Conservation (phyloP, 2,329 filamentous ascomycete species). For the Cadophora malorum region DNA sequence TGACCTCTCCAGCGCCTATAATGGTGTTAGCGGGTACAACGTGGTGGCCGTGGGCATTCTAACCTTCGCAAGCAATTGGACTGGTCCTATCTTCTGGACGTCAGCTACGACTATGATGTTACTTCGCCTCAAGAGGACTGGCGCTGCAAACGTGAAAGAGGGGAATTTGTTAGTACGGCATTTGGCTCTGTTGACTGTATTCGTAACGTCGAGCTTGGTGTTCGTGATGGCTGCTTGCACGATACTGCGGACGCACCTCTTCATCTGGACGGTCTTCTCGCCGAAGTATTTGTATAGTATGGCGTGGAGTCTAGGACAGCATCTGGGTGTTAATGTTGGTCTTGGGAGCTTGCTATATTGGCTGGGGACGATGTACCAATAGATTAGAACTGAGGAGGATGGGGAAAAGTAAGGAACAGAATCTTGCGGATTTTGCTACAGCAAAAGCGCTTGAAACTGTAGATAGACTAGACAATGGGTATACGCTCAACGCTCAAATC, state of each 20-base stretch:
- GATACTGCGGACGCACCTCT: constrained; percentile 82
- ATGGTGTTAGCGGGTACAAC: constrained; percentile 84
- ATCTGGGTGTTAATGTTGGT: constrained; percentile 74
- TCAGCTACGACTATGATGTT: constrained; percentile 68
- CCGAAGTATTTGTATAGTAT: constrained; percentile 94
- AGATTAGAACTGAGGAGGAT: constrained; percentile 3
- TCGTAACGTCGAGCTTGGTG: constrained; percentile 67
- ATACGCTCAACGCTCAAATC: constrained; percentile 50
- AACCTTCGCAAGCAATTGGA: constrained; percentile 91
- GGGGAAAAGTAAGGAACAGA: not conserved
- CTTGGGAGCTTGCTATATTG: constrained; percentile 65
- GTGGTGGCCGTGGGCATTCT: constrained; percentile 80
- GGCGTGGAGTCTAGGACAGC: constrained; percentile 85
- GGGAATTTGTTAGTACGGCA: constrained; percentile 50
- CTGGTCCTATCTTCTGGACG: constrained; percentile 87
- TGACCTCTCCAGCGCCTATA: constrained; percentile 93
- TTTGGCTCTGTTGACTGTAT: constrained; percentile 71
- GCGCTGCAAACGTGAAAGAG: not conserved
- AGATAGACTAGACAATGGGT: not conserved
- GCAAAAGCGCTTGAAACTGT: not conserved
- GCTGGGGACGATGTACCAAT: constrained; percentile 51
- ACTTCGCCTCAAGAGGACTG: constrained; percentile 46
- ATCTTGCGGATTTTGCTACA: not conserved
- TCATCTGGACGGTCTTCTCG: constrained; percentile 98
- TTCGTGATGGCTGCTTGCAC: constrained; percentile 92